Percentiles rank a stretch among this genome's conserved stretches.
These are phyloP conservation scores for Aspergillus uvarum DNA, from an alignment of 2,329 filamentous ascomycete species.

Conservation along the genomic window DNA sequence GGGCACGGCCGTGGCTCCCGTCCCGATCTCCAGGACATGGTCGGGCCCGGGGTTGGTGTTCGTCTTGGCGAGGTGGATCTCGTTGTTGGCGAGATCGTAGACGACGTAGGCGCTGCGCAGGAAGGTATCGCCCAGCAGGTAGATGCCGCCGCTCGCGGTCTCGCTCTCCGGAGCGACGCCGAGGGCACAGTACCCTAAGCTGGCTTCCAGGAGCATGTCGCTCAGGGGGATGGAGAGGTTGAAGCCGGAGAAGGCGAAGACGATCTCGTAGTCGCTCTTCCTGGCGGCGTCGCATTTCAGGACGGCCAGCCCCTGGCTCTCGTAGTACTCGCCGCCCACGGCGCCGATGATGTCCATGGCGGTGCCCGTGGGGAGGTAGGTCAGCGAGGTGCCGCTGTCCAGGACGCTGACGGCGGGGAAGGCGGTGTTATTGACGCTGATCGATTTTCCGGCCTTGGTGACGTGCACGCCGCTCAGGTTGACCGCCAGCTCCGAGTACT, in stretches of 20 bases:
- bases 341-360: conserved; percentile 53
- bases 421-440: conserved; percentile 18
- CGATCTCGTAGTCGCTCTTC: conserved; percentile 48
- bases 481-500: conserved; percentile 62
- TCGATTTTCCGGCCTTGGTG: conserved; percentile 28
- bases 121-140: conserved; percentile 72
- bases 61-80: conserved; percentile 69
- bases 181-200: conserved; percentile 57
- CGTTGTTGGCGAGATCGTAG: conserved; percentile 70
- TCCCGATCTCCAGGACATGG: conserved; percentile 54
- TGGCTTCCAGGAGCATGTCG: conserved; percentile 53
- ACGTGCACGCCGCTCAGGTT: conserved; percentile 59
- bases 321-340: conserved; percentile 59
- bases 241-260: conserved; percentile 55
- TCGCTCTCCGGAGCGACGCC: conserved; percentile 56
- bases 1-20: conserved; percentile 49
- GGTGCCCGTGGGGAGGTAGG: conserved; percentile 61
- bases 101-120: conserved; percentile 73
- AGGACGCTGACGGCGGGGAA: conserved; percentile 62
- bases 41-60: conserved; percentile 56
- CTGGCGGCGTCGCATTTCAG: conserved; percentile 52
- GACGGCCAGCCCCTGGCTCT: conserved; percentile 50
- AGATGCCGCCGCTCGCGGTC: conserved; percentile 51
- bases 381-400: conserved; percentile 68
- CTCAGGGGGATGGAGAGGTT: conserved; percentile 49